Percentiles rank a stretch among this genome's conserved stretches.
These are phyloP conservation scores for Terana coerulea DNA, from an alignment of 768 basidiomycete species.

Conservation along the genomic window DNA sequence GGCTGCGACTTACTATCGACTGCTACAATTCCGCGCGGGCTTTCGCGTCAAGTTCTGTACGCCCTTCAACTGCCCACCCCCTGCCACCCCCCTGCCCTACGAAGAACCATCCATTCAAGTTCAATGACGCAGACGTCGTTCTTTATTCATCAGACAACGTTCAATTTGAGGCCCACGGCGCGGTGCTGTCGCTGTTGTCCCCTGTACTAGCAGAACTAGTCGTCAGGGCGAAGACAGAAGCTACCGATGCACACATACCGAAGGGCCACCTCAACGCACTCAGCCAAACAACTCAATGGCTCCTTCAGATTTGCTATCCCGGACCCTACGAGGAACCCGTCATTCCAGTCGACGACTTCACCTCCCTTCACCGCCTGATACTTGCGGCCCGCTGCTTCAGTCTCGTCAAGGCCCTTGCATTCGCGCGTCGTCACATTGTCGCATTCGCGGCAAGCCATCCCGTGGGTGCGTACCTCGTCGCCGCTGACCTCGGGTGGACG, in stretches of 20 bases:
- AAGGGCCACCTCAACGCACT: not conserved
- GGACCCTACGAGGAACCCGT: not conserved
- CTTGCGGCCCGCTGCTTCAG: not conserved
- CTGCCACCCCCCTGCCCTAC: not conserved
- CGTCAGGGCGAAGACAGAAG: not conserved
- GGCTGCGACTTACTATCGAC: not conserved
- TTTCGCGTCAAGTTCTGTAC: not conserved
- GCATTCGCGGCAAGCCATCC: not conserved
- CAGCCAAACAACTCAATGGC: not conserved
- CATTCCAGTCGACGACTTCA: too few relatives aligned
- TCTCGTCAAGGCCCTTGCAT: not conserved
- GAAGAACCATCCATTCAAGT: slow-evolving; percentile 15
- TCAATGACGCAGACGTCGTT: slow-evolving; percentile 39
- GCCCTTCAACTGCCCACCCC: not conserved
- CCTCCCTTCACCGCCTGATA: too few relatives aligned
- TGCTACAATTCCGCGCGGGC: not conserved
- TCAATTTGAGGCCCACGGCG: slow-evolving; percentile 49
- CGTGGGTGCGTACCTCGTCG: not conserved
- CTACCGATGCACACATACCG: not conserved
- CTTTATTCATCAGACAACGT: slow-evolving; percentile 50
- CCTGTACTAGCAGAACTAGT: slow-evolving; percentile 56
- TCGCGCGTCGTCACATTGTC: not conserved
- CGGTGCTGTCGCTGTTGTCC: slow-evolving; percentile 51
- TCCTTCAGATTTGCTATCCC: not conserved
- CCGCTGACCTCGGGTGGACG: not conserved